Percentiles rank a stretch among this genome's conserved stretches.
phyloP scores from a whole-genome alignment of 148 eudicot genomes.

The Rhododendron griersonianum region DNA sequence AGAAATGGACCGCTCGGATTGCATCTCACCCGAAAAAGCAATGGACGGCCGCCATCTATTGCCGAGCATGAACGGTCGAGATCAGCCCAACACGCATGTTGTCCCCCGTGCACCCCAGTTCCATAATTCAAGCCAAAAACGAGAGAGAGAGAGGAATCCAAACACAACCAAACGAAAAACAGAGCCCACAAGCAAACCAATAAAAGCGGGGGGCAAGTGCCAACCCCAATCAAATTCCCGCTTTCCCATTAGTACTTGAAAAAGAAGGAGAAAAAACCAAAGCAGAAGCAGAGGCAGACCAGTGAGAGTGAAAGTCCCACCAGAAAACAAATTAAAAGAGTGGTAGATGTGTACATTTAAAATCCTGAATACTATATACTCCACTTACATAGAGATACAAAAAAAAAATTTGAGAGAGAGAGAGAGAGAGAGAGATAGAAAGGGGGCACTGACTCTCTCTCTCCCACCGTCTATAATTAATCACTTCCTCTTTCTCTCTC shows the following conservation, averaged over 20 bases:
- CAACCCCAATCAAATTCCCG: neutral
- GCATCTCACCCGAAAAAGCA: no score
- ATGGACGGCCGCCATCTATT: no score
- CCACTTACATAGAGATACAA: neutral
- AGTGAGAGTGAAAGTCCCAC: neutral
- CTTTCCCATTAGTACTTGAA: neutral
- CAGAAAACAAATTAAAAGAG: neutral
- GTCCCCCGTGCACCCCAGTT: no score
- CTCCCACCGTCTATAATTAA: neutral
- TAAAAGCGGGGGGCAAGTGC: neutral
- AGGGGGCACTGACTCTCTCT: neutral
- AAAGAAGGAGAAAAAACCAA: neutral
- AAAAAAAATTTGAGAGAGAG: neutral
- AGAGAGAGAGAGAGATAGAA: neutral
- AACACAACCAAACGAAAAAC: neutral
- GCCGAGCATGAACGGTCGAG: no score
- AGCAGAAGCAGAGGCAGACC: neutral
- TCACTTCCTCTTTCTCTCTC: neutral
- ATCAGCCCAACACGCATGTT: no score
- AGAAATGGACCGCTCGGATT: no score
- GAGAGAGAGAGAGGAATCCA: neutral
- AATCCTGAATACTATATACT: neutral
- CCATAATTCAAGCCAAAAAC: no score
- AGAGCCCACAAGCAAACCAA: neutral
- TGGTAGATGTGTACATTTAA: neutral